Evolutionary conservation across 345 rosid genomes (phyloP).

Genomic region (Rhodamnia rubescens): DNA sequence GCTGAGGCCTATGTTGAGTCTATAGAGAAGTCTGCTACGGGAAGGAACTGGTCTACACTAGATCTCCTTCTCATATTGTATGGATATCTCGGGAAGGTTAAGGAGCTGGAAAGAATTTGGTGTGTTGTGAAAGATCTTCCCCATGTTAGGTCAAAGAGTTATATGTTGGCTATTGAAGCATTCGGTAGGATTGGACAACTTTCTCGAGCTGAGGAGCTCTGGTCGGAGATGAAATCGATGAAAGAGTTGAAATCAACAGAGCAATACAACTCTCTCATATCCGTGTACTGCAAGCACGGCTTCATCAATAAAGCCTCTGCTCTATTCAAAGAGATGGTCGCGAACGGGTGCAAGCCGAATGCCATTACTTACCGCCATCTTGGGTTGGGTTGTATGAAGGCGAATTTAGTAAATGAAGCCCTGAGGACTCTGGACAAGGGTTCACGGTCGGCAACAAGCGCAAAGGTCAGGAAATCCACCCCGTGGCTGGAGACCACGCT

Average conservation of each 20-base stretch:
- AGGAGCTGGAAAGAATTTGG: constrained; percentile 61
- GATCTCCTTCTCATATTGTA: constrained; percentile 69
- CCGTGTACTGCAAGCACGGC: constrained; percentile 59
- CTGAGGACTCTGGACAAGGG: constrained; percentile 60
- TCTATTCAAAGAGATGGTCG: constrained; percentile 54
- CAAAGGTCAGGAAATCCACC: constrained; percentile 45
- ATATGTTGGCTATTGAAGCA: constrained; percentile 62
- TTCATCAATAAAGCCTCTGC: constrained; percentile 46
- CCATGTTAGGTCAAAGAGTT: constrained; percentile 53
- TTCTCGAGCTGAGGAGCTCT: constrained; percentile 62
- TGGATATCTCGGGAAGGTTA: constrained; percentile 57
- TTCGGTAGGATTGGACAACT: constrained; percentile 51
- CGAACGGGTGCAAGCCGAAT: constrained; percentile 50
- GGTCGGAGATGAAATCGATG: constrained; percentile 60
- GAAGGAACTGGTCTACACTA: constrained; percentile 80
- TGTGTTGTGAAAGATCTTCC: constrained; percentile 38
- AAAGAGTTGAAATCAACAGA: constrained; percentile 54
- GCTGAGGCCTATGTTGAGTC: constrained; percentile 74
- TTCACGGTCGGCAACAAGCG: constrained; percentile 26
- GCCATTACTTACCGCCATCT: constrained; percentile 75
- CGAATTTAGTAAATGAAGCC: constrained; percentile 49
- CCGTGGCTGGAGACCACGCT: constrained; percentile 91
- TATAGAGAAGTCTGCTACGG: constrained; percentile 53
- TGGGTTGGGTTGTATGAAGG: constrained; percentile 78
- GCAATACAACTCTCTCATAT: constrained; percentile 67